Base-by-base conservation (phyloP, 1,139 yeast species). In the Hemisphaericaspora xylanilytica region DNA sequence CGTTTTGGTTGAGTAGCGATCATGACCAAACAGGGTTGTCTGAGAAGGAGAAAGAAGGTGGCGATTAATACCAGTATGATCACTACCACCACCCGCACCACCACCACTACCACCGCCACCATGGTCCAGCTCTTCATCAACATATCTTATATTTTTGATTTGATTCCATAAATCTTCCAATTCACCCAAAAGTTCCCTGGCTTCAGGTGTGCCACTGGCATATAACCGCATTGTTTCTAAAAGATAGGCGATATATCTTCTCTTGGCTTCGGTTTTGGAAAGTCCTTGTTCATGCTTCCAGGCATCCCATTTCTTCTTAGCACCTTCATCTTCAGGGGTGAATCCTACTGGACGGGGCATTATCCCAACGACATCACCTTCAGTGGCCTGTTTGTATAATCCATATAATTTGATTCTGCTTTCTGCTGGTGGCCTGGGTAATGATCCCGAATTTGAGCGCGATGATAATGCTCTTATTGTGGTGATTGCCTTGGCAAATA, bases 311-410 rank as follows among this genome's bases (percentile, higher is more conserved):
- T 86, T 85, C 54, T 79, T 75, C 51, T 77, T 75, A 7, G 85
- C 85, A 3, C 82, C 83, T 50, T 76, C 81, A 51, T 79, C 86
- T 48, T 80, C 87, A 6, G 75, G 67, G 0, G 78, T 61, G 36
- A 61, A 64, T 5, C 89, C 90, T 2, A 63, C 59, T 1, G 92
- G 90, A 33, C 88, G 67, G 1, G 75, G 73, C 79, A 82, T 75
- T 20, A 81, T 69, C 2, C 83, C 82, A 35, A 75, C 78, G 4
- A 84, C 88, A 56, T 87, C 80, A 2, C 95, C 96, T 59, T 85
- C 95, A 4, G 94, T 85, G 3, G 95, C 90, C 55, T 87, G 96
- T 53, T 87, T 87, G 62, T 86, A 87, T 37, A 87, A 70, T 0
- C 95, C 96, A 57, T 87, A 87, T 7, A 87, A 68, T 43, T 73